Evolutionary conservation across 1,284 basidiomycete species (phyloP).

Genomic region (Ceratobasidium sp.): DNA sequence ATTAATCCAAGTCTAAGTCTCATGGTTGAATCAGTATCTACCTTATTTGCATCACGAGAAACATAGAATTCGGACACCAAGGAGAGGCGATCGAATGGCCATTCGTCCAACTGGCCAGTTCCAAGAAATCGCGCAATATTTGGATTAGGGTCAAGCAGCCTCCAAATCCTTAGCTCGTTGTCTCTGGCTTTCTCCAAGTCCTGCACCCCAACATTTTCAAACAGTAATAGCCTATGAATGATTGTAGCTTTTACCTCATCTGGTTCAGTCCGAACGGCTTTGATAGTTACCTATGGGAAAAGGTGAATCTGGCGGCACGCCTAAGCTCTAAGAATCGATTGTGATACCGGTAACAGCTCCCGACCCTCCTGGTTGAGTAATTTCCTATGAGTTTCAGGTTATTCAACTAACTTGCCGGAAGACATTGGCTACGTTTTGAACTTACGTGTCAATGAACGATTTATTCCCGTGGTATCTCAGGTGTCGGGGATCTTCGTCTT

Average conservation of each 20-base stretch:
- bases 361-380: not conserved
- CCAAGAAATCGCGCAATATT: conserved; percentile 9
- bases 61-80: not conserved
- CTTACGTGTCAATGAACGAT: conserved; percentile 6
- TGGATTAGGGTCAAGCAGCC: conserved; percentile 8
- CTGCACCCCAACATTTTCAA: not conserved
- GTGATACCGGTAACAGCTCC: not conserved
- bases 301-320: not conserved
- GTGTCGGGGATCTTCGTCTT: not conserved
- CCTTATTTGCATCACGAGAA: not conserved
- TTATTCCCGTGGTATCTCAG: not conserved
- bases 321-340: not conserved
- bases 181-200: not conserved
- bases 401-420: not conserved
- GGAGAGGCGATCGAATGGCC: conserved; percentile 10
- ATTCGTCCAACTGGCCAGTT: conserved; percentile 11
- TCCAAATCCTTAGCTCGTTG: conserved; percentile 20
- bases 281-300: not conserved
- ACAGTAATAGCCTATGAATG: too few relatives aligned
- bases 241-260: not conserved
- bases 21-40: not conserved
- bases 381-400: not conserved
- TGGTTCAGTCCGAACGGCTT: not conserved
- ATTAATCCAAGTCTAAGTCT: not conserved
- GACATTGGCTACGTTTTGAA: too few relatives aligned